A percentile compares a stretch with the other conserved stretches of the same genome.
Evolutionary conservation across 371 early-diverging fungal species (phyloP).

Genomic region (Zopfochytrium polystomum): DNA sequence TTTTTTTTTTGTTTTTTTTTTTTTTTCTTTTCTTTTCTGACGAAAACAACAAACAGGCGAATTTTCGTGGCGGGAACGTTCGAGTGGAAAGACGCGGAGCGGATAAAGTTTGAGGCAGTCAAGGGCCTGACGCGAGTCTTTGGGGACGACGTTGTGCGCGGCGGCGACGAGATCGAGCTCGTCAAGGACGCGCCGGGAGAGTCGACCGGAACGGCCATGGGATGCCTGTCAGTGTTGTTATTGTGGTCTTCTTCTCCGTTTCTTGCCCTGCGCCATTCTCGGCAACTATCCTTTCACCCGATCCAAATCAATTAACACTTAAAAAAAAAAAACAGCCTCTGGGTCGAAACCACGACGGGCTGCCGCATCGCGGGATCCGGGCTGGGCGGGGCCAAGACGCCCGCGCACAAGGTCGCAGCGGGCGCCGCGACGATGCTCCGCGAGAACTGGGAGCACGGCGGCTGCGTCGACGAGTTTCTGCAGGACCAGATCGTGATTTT

Average conservation of each 20-base stretch:
- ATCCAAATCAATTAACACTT: too few species aligned
- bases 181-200: slow-evolving; percentile 6
- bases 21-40: too few species aligned
- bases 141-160: not conserved
- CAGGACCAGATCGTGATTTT: slow-evolving; percentile 46
- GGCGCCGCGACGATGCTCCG: slow-evolving; percentile 26
- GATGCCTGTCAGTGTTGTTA: slow-evolving; percentile 9
- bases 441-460: slow-evolving; percentile 30
- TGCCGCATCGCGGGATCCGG: slow-evolving; percentile 33
- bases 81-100: too few species aligned
- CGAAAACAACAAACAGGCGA: too few species aligned
- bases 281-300: too few species aligned
- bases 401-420: slow-evolving; percentile 13
- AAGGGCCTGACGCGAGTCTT: too few species aligned
- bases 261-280: too few species aligned
- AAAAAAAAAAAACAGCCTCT: not conserved
- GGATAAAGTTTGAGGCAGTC: too few species aligned
- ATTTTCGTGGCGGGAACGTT: not conserved
- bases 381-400: slow-evolving; percentile 1
- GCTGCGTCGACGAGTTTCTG: slow-evolving; percentile 45
- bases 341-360: slow-evolving; percentile 30
- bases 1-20: too few species aligned
- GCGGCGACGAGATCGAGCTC: slow-evolving; percentile 15
- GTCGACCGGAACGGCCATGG: slow-evolving; percentile 7
- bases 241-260: not conserved